Evolutionary conservation across 352 stramenopile genomes (phyloP).

Genomic region (Phytophthora uliginosa): DNA sequence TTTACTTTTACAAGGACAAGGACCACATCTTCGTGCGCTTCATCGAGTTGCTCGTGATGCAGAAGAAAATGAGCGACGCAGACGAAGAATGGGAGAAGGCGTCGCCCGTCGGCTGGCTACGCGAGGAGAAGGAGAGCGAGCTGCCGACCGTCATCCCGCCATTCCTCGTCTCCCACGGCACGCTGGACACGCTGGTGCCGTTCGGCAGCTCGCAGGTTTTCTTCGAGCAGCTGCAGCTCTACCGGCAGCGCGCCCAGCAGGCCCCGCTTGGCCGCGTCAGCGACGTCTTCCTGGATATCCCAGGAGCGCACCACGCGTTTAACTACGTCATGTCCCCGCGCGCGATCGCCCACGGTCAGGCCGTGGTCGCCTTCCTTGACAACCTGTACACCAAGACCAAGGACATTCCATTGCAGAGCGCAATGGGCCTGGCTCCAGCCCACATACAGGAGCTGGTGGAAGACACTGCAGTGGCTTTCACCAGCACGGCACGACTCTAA

Average conservation of each 20-base stretch:
- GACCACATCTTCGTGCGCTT: constrained; percentile 69
- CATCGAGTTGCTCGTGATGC: constrained; percentile 78
- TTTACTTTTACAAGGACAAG: constrained; percentile 72
- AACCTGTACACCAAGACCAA: constrained; percentile 66
- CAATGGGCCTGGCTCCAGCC: not conserved
- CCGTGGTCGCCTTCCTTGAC: constrained; percentile 71
- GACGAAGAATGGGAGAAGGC: constrained; percentile 62
- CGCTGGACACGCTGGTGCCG: constrained; percentile 75
- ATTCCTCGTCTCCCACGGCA: constrained; percentile 81
- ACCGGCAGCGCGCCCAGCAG: constrained; percentile 41
- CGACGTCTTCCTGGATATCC: constrained; percentile 75
- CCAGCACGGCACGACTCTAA: constrained; percentile 20
- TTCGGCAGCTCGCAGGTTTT: constrained; percentile 80
- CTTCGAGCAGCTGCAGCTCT: constrained; percentile 62
- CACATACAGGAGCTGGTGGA: constrained; percentile 17
- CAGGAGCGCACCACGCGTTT: constrained; percentile 76
- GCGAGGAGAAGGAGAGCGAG: constrained; percentile 40
- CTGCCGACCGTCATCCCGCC: constrained; percentile 58
- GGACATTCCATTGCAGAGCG: constrained; percentile 18
- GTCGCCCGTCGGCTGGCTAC: constrained; percentile 68
- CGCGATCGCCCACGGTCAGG: constrained; percentile 71
- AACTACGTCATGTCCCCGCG: constrained; percentile 83
- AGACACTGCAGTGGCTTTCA: not conserved
- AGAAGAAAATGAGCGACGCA: constrained; percentile 62
- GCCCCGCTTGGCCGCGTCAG: constrained; percentile 33